phyloP scores from a whole-genome alignment of 345 rosid species.

The Bretschneidera sinensis region DNA sequence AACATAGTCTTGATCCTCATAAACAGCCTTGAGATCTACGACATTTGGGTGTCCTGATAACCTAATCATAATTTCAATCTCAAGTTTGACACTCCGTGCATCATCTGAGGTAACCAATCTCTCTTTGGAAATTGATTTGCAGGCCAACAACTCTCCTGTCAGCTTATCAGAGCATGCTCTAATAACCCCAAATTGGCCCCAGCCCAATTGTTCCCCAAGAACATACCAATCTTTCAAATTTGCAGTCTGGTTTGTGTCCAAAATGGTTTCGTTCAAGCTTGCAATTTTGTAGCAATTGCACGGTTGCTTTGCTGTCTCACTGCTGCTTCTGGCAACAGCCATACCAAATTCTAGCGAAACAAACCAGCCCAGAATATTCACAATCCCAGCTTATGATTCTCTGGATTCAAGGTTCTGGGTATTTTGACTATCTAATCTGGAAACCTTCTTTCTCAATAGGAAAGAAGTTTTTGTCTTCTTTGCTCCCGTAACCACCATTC shows the following conservation, averaged over 20 bases:
- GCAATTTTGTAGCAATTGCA: conserved; percentile 40
- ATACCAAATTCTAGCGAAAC: conserved; percentile 32
- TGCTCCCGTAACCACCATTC: conserved; percentile 8
- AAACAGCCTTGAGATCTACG: conserved; percentile 64
- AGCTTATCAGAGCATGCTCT: conserved; percentile 55
- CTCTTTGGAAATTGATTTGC: conserved; percentile 63
- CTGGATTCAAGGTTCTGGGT: neutral
- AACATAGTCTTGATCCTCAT: conserved; percentile 56
- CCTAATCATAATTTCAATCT: conserved; percentile 67
- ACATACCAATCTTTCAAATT: conserved; percentile 44
- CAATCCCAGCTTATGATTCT: conserved; percentile 1
- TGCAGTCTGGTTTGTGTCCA: conserved; percentile 42
- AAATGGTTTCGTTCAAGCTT: conserved; percentile 38
- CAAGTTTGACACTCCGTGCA: conserved; percentile 52
- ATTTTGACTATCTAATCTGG: neutral
- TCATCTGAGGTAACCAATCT: conserved; percentile 53
- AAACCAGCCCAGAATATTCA: conserved; percentile 10
- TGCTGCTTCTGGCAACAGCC: conserved; percentile 45
- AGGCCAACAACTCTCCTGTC: conserved; percentile 54
- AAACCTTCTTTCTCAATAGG: neutral
- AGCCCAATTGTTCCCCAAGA: conserved; percentile 58
- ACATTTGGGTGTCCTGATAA: conserved; percentile 71
- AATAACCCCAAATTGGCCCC: conserved; percentile 72
- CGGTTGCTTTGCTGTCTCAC: conserved; percentile 26
- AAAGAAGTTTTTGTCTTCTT: neutral